A percentile compares a stretch with the other conserved stretches of the same genome.
Evolutionary conservation across 352 stramenopile species (phyloP).

Genomic region (Globisporangium paroecandrum): DNA sequence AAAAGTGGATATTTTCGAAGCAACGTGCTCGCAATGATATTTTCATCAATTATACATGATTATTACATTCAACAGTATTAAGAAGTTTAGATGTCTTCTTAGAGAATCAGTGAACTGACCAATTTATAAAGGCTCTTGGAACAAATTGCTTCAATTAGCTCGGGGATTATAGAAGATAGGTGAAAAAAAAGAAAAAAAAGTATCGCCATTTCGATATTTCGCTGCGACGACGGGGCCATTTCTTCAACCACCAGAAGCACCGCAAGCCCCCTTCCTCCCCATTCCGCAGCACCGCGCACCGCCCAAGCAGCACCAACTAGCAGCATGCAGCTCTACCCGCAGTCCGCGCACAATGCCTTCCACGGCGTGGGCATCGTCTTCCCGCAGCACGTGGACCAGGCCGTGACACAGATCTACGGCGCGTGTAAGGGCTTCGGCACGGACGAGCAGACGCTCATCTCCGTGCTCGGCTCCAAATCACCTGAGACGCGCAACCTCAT

Average conservation of each 20-base stretch:
- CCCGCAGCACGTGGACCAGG: conserved; percentile 52
- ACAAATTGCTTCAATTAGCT: neutral
- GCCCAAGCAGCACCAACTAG: neutral
- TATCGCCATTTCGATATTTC: neutral
- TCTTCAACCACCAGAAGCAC: conserved; percentile 7
- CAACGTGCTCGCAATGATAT: neutral
- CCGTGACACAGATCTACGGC: conserved; percentile 61
- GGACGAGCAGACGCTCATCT: conserved; percentile 70
- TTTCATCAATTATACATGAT: neutral
- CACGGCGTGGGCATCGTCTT: conserved; percentile 40
- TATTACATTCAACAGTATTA: neutral
- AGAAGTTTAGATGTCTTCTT: neutral
- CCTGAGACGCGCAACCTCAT: conserved; percentile 68
- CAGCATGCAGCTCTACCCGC: conserved; percentile 57
- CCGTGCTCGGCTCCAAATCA: conserved; percentile 64
- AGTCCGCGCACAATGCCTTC: conserved; percentile 54
- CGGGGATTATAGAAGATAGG: neutral
- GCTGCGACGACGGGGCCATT: neutral
- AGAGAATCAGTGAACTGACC: neutral
- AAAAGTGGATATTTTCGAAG: neutral
- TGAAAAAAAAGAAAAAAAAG: neutral
- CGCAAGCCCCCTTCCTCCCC: neutral
- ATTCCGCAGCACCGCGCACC: neutral
- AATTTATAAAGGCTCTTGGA: neutral
- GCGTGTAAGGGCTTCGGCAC: conserved; percentile 70